phyloP scores from a whole-genome alignment of 768 basidiomycete species.

The Hygrocybe punicea region DNA sequence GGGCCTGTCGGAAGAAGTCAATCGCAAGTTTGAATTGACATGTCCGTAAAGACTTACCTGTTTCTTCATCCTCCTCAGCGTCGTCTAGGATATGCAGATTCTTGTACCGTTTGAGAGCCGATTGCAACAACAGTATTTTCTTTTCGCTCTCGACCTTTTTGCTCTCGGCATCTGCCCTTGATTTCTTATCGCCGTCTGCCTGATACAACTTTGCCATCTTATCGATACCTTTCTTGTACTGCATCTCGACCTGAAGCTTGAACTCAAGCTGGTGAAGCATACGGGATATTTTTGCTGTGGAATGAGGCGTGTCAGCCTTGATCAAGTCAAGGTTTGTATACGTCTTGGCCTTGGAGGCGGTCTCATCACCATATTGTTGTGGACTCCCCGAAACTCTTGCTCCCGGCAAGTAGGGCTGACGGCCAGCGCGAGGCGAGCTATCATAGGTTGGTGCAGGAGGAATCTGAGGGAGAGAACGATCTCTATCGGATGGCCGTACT shows the following conservation, averaged over 20 bases:
- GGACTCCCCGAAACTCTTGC: constrained; percentile 26
- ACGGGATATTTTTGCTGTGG: constrained; percentile 90
- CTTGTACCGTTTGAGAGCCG: constrained; percentile 94
- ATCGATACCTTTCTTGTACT: constrained; percentile 97
- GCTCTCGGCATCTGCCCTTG: constrained; percentile 86
- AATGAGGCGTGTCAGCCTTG: constrained; percentile 95
- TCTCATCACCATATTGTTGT: constrained; percentile 31
- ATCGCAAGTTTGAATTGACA: constrained; percentile 8
- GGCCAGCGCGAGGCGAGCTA: constrained; percentile 33
- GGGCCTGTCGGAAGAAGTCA: constrained; percentile 39
- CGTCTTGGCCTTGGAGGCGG: constrained; percentile 53
- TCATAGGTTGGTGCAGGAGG: constrained; percentile 51
- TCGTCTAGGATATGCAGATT: constrained; percentile 92
- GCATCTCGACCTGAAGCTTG: constrained; percentile 96
- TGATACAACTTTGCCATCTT: constrained; percentile 98
- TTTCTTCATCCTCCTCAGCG: constrained; percentile 81
- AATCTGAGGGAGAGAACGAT: constrained; percentile 36
- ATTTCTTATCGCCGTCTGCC: constrained; percentile 96
- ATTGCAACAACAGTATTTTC: constrained; percentile 90
- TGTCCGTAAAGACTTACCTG: constrained; percentile 39
- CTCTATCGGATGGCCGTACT: constrained; percentile 17
- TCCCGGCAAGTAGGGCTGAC: constrained; percentile 40
- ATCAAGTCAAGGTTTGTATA: constrained; percentile 90
- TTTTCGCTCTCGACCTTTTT: constrained; percentile 94
- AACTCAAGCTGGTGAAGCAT: constrained; percentile 99